Base-by-base conservation (phyloP, 2,329 filamentous ascomycete genomes). In the Pseudogymnoascus pannorum region DNA sequence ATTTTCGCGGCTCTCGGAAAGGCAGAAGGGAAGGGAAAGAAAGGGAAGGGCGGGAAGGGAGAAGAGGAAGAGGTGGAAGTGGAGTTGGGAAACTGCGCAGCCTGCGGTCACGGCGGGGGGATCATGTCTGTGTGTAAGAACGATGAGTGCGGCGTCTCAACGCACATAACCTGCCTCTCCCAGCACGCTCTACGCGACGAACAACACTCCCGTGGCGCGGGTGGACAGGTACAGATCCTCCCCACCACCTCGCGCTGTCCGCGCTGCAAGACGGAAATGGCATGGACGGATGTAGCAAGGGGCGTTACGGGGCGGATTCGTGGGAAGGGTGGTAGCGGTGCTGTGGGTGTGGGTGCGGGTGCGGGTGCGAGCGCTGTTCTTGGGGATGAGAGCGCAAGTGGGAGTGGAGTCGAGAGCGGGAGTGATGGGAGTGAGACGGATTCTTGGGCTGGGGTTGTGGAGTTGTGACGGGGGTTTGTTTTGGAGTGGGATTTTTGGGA, bases 231-330 rank as follows among this genome's bases (percentile, higher is more conserved):
- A 4, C 66, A 70, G 11, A 60, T 96, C 1, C 70, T 96, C 1
- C 93, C 93, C 0, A 77, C 82, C 1, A 71, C 78, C 33, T 92
- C 91, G 2, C 73, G 68, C 2, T 97, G 93, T 74, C 91, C 91
- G 0, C 75, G 76, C 18, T 97, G 93, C 70, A 74, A 79, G 1
- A 77, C 78, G 0, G 73, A 77, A 4, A 75, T 92, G 1, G 72
- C 78, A 58, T 97, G 93, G 93, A 78, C 80, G 0, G 83, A 88
- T 57, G 83, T 97, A 75, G 88, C 95, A 76, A 92, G 86, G 70
- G 92, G 96, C 71, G 74, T 96, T 67, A 94, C 82, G 58, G 75
- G 96, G 57, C 81, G 93, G 31, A 77, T 84, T 35, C 81, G 90
- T 22, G 92, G 88, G 0, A 74, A 80, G 60, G 87, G 88, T n/a